Percentiles rank a stretch among this genome's conserved stretches.
These are phyloP conservation scores for Didymella pomorum DNA, from an alignment of 2,329 filamentous ascomycete species.

Conservation along the genomic window DNA sequence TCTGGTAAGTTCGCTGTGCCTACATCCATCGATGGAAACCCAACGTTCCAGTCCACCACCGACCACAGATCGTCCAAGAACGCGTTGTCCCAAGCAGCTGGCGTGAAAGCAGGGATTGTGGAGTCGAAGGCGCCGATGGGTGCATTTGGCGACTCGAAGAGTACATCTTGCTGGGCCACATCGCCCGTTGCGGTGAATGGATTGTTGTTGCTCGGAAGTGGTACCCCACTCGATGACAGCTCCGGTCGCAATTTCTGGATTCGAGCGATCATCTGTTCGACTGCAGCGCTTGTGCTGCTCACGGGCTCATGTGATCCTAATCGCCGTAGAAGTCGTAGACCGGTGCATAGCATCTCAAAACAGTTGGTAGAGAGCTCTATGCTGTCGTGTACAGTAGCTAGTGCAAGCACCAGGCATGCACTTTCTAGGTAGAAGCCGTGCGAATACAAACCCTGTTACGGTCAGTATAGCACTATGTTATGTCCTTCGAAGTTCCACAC, in stretches of 20 bases:
- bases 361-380: neutral
- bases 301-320: constrained; percentile 9
- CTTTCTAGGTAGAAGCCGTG: constrained; percentile 20
- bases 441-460: constrained; percentile 2
- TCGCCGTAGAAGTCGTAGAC: constrained; percentile 3
- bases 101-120: neutral
- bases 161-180: neutral
- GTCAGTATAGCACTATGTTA: neutral
- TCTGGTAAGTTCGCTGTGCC: neutral
- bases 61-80: constrained; percentile 19
- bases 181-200: neutral
- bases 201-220: neutral
- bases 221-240: neutral
- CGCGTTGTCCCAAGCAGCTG: neutral
- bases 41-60: constrained; percentile 20
- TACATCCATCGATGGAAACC: constrained; percentile 14
- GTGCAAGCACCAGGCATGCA: constrained; percentile 14
- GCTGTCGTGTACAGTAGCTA: constrained; percentile 9
- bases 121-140: neutral
- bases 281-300: constrained; percentile 6
- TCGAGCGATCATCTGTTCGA: constrained; percentile 16
- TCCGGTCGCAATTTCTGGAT: constrained; percentile 1
- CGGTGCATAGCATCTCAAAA: constrained; percentile 9
- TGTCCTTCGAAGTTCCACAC: neutral
- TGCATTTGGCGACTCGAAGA: neutral